Percentiles rank a stretch among this genome's conserved stretches.
Conservation (phyloP, 495 filamentous ascomycete genomes). For the Rhizodiscina lignyota region DNA sequence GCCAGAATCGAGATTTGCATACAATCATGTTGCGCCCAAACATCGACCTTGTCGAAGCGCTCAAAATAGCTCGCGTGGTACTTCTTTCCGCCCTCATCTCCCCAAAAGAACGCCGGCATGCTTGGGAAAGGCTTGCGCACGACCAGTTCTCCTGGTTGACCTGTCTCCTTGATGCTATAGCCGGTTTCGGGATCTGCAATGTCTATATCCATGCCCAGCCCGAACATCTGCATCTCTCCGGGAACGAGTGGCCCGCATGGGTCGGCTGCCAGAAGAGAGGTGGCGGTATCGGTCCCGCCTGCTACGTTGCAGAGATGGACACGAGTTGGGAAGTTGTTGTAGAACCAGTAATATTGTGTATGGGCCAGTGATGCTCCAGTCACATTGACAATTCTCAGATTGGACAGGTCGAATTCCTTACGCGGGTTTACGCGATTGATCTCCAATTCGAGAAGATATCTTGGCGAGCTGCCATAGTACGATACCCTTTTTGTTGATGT, state of each 20-base stretch:
- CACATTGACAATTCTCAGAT: neutral
- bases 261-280: slow-evolving; percentile 1
- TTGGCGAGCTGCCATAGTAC: slow-evolving; percentile 1
- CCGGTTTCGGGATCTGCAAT: slow-evolving; percentile 1
- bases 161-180: neutral
- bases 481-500: neutral
- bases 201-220: slow-evolving; percentile 1
- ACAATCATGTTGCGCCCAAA: neutral
- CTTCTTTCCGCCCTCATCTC: neutral
- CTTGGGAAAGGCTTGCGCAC: slow-evolving; percentile 2
- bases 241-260: neutral
- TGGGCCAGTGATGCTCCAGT: neutral
- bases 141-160: slow-evolving; percentile 2
- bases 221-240: slow-evolving; percentile 2
- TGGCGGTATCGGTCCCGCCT: neutral
- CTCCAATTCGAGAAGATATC: slow-evolving; percentile 1
- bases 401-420: slow-evolving; percentile 2
- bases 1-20: too few species aligned
- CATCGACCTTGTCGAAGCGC: slow-evolving; percentile 1
- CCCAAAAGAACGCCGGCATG: slow-evolving; percentile 2
- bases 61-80: slow-evolving; percentile 1
- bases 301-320: slow-evolving; percentile 1
- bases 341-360: neutral
- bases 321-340: neutral
- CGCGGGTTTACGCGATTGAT: neutral